Evolutionary conservation across 441 rosid genomes (phyloP).

Genomic region (Biscutella laevigata): DNA sequence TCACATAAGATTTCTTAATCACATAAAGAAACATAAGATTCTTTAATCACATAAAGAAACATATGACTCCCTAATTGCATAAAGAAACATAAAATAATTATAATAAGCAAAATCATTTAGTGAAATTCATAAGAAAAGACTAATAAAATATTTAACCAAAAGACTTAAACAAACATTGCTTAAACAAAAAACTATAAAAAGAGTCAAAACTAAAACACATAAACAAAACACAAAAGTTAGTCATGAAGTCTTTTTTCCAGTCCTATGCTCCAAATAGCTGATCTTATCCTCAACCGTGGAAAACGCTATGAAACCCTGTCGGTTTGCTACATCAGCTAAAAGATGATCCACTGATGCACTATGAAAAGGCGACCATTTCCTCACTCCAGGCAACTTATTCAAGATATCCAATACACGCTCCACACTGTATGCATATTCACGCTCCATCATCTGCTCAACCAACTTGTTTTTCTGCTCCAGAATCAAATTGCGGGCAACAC

Average conservation of each 20-base stretch:
- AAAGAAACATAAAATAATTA: too few relatives aligned
- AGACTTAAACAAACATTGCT: too few relatives aligned
- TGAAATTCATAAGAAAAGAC: too few relatives aligned
- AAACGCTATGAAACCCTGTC: not conserved
- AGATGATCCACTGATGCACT: not conserved
- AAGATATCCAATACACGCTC: not conserved
- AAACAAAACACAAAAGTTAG: not conserved
- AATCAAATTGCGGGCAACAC: not conserved
- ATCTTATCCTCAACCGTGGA: not conserved
- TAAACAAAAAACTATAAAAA: too few relatives aligned
- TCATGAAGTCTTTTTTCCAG: not conserved
- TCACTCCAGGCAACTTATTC: not conserved
- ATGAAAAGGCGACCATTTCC: not conserved
- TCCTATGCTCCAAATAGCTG: not conserved
- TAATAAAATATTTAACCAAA: too few relatives aligned
- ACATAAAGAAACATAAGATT: too few relatives aligned
- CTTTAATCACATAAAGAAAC: too few relatives aligned
- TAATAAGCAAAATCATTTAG: too few relatives aligned
- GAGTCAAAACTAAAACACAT: too few relatives aligned
- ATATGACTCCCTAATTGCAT: too few relatives aligned
- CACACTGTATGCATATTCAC: not conserved
- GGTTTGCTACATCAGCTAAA: not conserved
- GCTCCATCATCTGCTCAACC: not conserved
- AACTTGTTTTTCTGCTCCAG: not conserved
- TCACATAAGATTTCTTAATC: too few relatives aligned